phyloP scores from a whole-genome alignment of 768 basidiomycete species.

The Collybiopsis confluens region DNA sequence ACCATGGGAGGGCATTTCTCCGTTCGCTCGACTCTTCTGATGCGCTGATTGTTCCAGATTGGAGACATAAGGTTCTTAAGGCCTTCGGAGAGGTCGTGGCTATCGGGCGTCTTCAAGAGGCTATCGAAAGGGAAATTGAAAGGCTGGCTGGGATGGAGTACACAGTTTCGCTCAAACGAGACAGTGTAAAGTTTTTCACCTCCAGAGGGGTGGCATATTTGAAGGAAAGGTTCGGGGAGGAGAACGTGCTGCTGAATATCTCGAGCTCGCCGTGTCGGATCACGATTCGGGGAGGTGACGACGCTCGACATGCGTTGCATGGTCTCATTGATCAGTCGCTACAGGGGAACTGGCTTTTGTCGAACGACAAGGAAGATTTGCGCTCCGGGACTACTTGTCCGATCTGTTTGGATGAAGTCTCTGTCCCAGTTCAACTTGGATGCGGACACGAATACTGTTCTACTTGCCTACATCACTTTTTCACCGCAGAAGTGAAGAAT shows the following conservation, averaged over 20 bases:
- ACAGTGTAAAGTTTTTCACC: slow-evolving; percentile 46
- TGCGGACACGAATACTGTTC: slow-evolving; percentile 52
- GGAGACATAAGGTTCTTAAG: slow-evolving; percentile 39
- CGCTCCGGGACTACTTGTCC: slow-evolving; percentile 33
- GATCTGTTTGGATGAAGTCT: slow-evolving; percentile 46
- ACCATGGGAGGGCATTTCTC: slow-evolving; percentile 30
- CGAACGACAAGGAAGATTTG: neutral
- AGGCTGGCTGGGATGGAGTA: slow-evolving; percentile 41
- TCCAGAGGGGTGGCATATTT: slow-evolving; percentile 44
- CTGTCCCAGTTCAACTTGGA: slow-evolving; percentile 34
- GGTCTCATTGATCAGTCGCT: slow-evolving; percentile 40
- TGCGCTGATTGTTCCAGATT: slow-evolving; percentile 42
- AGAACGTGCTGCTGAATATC: slow-evolving; percentile 45
- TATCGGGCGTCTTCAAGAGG: slow-evolving; percentile 36
- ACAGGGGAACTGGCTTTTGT: slow-evolving; percentile 10
- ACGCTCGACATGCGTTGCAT: slow-evolving; percentile 43
- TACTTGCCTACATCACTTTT: slow-evolving; percentile 43
- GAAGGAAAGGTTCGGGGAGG: slow-evolving; percentile 50
- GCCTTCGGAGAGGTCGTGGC: slow-evolving; percentile 39
- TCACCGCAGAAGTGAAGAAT: slow-evolving; percentile 30
- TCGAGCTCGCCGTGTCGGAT: slow-evolving; percentile 32
- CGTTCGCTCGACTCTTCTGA: slow-evolving; percentile 30
- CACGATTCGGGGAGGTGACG: slow-evolving; percentile 52
- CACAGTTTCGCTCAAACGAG: slow-evolving; percentile 30
- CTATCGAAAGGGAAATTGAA: slow-evolving; percentile 45